Percentiles rank a stretch among this genome's conserved stretches.
phyloP scores from a whole-genome alignment of 805 yeast genomes.

The Myxozyma sirexii region DNA sequence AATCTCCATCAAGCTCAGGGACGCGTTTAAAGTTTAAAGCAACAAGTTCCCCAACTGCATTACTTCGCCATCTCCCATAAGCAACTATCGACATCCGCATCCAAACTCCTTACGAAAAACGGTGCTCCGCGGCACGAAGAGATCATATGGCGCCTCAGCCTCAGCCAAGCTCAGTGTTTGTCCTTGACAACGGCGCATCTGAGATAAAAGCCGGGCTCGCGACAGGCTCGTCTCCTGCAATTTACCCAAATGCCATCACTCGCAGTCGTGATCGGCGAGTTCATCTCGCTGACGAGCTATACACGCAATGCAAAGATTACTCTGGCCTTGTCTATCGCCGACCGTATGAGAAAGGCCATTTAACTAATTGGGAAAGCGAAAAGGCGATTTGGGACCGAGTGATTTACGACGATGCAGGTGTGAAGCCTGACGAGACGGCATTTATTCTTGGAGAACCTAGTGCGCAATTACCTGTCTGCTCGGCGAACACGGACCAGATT shows the following conservation, averaged over 20 bases:
- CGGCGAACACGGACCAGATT: constrained; percentile 85
- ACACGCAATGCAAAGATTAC: constrained; percentile 65
- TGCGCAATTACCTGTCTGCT: constrained; percentile 75
- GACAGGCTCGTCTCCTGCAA: constrained; percentile 39
- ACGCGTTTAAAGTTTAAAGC: too few species aligned
- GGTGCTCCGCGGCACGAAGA: too few species aligned
- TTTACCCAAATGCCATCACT: constrained; percentile 68
- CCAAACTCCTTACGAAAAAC: too few species aligned
- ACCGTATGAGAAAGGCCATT: constrained; percentile 86
- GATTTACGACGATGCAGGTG: constrained; percentile 42
- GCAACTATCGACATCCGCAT: too few species aligned
- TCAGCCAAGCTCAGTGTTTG: constrained; percentile 43
- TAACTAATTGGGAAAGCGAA: constrained; percentile 89
- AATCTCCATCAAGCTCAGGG: too few species aligned
- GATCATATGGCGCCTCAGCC: constrained; percentile 15
- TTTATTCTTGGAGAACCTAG: constrained; percentile 80
- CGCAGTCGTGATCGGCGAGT: constrained; percentile 74
- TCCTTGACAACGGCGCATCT: constrained; percentile 90
- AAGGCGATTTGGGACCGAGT: constrained; percentile 88
- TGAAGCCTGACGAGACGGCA: constrained; percentile 53
- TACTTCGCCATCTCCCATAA: too few species aligned
- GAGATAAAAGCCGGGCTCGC: constrained; percentile 65
- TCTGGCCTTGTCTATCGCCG: constrained; percentile 74
- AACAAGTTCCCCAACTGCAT: too few species aligned
- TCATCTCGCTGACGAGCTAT: constrained; percentile 67